Evolutionary conservation across 345 rosid genomes (phyloP).

Genomic region (Cardamine occulta): DNA sequence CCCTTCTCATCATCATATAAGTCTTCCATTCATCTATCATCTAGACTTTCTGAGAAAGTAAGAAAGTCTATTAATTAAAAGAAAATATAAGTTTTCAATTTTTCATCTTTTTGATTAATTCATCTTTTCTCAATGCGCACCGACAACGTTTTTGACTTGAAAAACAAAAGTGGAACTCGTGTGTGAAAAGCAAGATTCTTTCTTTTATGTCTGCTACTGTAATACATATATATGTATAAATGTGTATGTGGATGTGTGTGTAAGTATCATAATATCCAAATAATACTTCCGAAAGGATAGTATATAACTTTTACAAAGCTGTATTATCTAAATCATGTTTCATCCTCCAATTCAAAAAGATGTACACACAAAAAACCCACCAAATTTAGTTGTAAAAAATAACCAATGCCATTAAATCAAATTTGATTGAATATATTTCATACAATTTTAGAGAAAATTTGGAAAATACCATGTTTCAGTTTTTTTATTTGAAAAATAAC

Average conservation of each 20-base stretch:
- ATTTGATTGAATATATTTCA: constrained; percentile 4
- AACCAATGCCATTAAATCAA: not conserved
- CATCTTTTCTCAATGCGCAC: constrained; percentile 37
- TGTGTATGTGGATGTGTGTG: not conserved
- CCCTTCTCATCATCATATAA: constrained; percentile 21
- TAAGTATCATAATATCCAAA: constrained; percentile 8
- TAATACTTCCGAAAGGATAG: constrained; percentile 1
- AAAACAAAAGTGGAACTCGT: constrained; percentile 41
- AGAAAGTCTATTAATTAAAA: constrained; percentile 31
- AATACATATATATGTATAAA: no score
- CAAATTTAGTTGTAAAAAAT: no score
- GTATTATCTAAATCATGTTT: not conserved
- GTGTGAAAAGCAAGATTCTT: constrained; percentile 45
- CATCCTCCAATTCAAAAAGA: not conserved
- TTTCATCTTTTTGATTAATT: constrained; percentile 32
- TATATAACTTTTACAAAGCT: no score
- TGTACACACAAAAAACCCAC: not conserved
- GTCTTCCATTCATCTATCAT: constrained; percentile 36
- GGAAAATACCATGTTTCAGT: no score
- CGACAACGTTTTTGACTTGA: constrained; percentile 42
- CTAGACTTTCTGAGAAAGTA: constrained; percentile 40
- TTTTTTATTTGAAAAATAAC: no score
- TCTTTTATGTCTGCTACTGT: not conserved
- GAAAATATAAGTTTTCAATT: constrained; percentile 6
- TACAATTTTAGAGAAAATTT: no score